Percentiles rank a stretch among this genome's conserved stretches.
Conservation (phyloP, 495 filamentous ascomycete species). For the Penicillium mononematosum region DNA sequence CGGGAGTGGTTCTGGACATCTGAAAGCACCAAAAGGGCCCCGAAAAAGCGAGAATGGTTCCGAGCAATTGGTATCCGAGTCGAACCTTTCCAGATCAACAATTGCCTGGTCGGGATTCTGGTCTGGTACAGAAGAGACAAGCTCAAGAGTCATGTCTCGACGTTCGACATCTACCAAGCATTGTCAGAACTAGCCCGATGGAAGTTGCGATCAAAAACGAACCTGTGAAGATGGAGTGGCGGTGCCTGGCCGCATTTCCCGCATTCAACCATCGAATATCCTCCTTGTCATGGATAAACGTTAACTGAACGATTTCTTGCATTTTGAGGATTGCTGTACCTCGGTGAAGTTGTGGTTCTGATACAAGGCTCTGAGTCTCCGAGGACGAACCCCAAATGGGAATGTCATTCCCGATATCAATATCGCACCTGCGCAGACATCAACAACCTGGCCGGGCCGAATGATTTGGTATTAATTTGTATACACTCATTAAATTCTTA, state of each 20-base stretch:
- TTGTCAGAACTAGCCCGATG: background rate
- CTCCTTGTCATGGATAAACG: conserved; percentile 38
- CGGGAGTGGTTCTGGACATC: background rate
- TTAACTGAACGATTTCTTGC: conserved; percentile 5
- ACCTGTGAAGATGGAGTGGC: conserved; percentile 24
- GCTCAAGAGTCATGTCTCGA: conserved; percentile 16
- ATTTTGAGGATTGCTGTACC: background rate
- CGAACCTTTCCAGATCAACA: conserved; percentile 17
- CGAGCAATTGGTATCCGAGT: background rate
- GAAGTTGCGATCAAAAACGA: background rate
- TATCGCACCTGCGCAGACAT: background rate
- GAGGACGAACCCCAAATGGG: background rate
- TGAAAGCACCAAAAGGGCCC: conserved; percentile 23
- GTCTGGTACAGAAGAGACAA: conserved; percentile 5
- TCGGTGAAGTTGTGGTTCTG: background rate
- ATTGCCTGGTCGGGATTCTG: conserved; percentile 12
- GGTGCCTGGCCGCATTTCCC: conserved; percentile 20
- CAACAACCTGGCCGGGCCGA: background rate
- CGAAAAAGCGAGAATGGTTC: conserved; percentile 11
- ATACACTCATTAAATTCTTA: background rate
- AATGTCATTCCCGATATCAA: background rate
- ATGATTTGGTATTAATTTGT: background rate
- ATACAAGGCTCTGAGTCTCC: background rate
- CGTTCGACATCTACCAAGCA: conserved; percentile 19
- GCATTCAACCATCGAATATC: conserved; percentile 19